Conservation (phyloP, 768 basidiomycete species). For the Boletus reticuloceps region DNA sequence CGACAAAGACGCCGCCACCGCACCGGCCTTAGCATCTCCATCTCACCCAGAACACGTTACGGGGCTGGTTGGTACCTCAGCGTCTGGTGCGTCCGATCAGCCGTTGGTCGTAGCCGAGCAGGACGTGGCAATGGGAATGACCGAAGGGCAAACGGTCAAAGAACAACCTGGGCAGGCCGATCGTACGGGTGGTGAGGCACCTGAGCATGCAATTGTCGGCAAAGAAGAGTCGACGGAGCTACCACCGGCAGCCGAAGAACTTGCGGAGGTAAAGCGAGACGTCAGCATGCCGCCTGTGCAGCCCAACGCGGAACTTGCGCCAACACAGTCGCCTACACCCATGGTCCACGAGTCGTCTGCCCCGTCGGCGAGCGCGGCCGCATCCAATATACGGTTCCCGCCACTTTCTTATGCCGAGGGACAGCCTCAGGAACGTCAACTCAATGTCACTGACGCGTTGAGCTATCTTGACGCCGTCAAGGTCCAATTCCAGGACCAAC, state of each 20-base stretch:
- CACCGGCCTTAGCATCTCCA: not conserved
- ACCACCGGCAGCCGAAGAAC: slow-evolving; percentile 12
- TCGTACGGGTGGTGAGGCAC: slow-evolving; percentile 1
- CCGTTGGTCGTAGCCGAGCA: slow-evolving; percentile 20
- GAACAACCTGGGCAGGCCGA: slow-evolving; percentile 11
- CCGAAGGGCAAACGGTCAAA: slow-evolving; percentile 16
- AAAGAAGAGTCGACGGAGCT: slow-evolving; percentile 7
- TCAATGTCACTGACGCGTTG: slow-evolving; percentile 62
- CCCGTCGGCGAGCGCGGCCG: not conserved
- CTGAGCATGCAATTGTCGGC: not conserved
- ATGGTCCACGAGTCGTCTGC: slow-evolving; percentile 12
- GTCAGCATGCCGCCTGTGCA: slow-evolving; percentile 23
- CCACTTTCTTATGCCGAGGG: slow-evolving; percentile 24
- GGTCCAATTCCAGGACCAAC: slow-evolving; percentile 53
- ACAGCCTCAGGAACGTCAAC: slow-evolving; percentile 39
- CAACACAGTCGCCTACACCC: slow-evolving; percentile 9
- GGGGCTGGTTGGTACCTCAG: not conserved
- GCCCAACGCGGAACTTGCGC: slow-evolving; percentile 8
- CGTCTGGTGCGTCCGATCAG: slow-evolving; percentile 19
- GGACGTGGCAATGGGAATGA: slow-evolving; percentile 24
- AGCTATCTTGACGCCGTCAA: slow-evolving; percentile 67
- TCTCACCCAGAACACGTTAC: slow-evolving; percentile 12
- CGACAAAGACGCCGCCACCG: not conserved
- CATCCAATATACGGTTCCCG: slow-evolving; percentile 15
- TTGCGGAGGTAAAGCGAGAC: slow-evolving; percentile 18